These are phyloP conservation scores for Mycena kentingensis DNA, from an alignment of 768 basidiomycete genomes.

Conservation along the genomic window DNA sequence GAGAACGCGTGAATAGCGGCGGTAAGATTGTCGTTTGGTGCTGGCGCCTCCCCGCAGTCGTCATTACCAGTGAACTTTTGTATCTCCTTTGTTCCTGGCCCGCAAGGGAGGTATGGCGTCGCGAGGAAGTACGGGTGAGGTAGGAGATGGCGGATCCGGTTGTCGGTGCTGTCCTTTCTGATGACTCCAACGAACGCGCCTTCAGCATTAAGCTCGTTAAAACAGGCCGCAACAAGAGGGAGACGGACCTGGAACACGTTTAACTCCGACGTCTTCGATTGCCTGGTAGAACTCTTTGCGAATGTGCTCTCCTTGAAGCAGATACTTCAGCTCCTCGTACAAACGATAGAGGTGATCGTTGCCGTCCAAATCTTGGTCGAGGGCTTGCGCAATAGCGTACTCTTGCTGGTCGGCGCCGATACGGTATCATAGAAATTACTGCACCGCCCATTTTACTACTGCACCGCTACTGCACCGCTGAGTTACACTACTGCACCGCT, in stretches of 20 bases:
- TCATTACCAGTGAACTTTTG: conserved; percentile 26
- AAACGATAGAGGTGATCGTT: conserved; percentile 1
- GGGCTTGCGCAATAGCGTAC: conserved; percentile 19
- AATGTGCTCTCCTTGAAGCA: conserved; percentile 15
- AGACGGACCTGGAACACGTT: neutral
- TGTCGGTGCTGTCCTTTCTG: conserved; percentile 4
- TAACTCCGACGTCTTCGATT: neutral
- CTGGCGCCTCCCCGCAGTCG: conserved; percentile 19
- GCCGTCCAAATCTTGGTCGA: neutral
- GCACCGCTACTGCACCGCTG: too few relatives aligned
- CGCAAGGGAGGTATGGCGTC: conserved; percentile 20
- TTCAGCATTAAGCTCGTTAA: conserved; percentile 4
- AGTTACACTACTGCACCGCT: too few relatives aligned
- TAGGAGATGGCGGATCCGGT: neutral
- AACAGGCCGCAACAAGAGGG: neutral
- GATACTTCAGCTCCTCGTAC: conserved; percentile 17
- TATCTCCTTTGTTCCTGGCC: conserved; percentile 6
- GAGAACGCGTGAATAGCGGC: conserved; percentile 26
- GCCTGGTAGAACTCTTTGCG: conserved; percentile 5
- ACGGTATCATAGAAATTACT: too few relatives aligned
- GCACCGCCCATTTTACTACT: too few relatives aligned
- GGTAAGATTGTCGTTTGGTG: conserved; percentile 7
- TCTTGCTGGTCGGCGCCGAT: too few relatives aligned
- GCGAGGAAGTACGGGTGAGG: conserved; percentile 20
- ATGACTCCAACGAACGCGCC: conserved; percentile 16